phyloP scores from a whole-genome alignment of 2,329 filamentous ascomycete genomes.

The Paraphaeosphaeria sporulosa region DNA sequence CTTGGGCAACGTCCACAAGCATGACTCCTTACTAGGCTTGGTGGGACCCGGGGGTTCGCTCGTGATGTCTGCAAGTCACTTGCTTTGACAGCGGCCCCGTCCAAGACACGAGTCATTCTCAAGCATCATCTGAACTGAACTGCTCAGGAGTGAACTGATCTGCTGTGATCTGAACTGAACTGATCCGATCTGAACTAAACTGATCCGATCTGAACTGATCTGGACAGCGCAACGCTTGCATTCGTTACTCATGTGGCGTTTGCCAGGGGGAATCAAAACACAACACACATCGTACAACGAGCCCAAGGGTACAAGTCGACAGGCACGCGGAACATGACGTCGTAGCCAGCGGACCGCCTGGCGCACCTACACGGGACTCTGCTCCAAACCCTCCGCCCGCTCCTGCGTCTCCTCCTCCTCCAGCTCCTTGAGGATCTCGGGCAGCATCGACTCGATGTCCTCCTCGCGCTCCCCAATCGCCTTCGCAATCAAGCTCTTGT shows the following conservation, averaged over 20 bases:
- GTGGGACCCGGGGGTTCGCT: too few relatives aligned
- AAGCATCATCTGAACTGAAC: background rate
- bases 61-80: background rate
- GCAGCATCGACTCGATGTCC: constrained; percentile 69
- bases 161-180: background rate
- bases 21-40: too few relatives aligned
- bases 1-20: too few relatives aligned
- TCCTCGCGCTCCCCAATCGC: constrained; percentile 74
- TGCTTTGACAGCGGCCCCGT: background rate
- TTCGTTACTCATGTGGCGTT: constrained; percentile 7
- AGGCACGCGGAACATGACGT: constrained; percentile 5
- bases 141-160: too few relatives aligned
- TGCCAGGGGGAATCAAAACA: constrained; percentile 20
- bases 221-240: background rate
- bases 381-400: constrained; percentile 44
- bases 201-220: too few relatives aligned
- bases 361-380: constrained; percentile 34
- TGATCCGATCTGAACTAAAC: too few relatives aligned
- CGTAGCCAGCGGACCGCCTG: background rate
- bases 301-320: background rate
- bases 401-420: constrained; percentile 56
- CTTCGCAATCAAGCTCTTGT: constrained; percentile 71
- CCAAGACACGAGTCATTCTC: background rate
- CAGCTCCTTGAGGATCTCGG: constrained; percentile 58
- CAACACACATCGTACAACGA: constrained; percentile 4